A percentile compares a stretch with the other conserved stretches of the same genome.
Conservation (phyloP, 164 flowering plant genomes). For the Chimonanthus praecox region DNA sequence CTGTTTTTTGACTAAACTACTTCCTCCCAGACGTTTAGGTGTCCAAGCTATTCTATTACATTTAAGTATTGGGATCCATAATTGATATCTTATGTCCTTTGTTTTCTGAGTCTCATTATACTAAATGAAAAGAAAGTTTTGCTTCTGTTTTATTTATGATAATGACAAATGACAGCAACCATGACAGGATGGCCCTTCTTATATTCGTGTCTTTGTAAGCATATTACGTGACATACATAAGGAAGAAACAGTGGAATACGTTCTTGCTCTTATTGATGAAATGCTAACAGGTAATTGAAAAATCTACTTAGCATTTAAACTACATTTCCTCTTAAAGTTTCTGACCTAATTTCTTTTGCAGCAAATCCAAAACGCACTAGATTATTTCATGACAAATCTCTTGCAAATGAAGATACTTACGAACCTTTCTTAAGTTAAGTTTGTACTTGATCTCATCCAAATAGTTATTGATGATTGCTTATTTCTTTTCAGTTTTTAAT, state of each 20-base stretch:
- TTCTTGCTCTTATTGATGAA: conserved; percentile 88
- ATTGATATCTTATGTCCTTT: neutral
- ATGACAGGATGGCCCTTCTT: conserved; percentile 92
- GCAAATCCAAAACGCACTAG: conserved; percentile 86
- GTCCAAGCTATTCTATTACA: neutral
- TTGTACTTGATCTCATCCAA: conserved; percentile 3
- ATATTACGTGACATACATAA: conserved; percentile 77
- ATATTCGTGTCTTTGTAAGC: conserved; percentile 77
- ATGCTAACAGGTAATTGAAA: conserved; percentile 75
- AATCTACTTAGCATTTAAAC: neutral
- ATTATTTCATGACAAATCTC: conserved; percentile 81
- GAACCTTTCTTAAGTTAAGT: conserved; percentile 88
- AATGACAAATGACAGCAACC: conserved; percentile 12
- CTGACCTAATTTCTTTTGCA: conserved; percentile 31
- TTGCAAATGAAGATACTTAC: conserved; percentile 74
- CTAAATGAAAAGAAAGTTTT: neutral
- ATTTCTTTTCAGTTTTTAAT: neutral
- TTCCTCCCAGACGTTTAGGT: neutral
- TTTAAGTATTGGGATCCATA: neutral
- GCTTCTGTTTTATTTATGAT: neutral
- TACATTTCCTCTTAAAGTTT: neutral
- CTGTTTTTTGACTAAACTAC: neutral
- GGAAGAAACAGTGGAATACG: conserved; percentile 96
- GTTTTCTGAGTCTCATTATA: neutral
- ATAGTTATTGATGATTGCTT: neutral